Base-by-base conservation (phyloP, 2,329 filamentous ascomycete species). In the Neonectria ditissima region DNA sequence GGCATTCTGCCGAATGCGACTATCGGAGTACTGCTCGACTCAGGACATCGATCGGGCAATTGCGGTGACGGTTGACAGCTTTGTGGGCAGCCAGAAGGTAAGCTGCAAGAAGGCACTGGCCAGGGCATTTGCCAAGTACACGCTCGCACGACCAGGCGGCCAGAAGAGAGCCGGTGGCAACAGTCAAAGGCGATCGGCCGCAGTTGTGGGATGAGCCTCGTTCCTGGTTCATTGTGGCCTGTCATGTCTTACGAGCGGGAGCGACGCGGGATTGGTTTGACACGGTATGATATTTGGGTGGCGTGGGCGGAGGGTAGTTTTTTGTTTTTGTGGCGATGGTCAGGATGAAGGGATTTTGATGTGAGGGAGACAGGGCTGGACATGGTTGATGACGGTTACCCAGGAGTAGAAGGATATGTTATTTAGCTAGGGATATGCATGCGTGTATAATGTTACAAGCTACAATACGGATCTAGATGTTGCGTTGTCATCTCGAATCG, bases 41-140 rank as follows among this genome's bases (percentile, higher is more conserved):
- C 88, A 92, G 63, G 96, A 99, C 76, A 97, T 99, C 72, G 96
- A 99, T 80, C 93, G 96, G 45, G 96, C 96, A 62, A 99, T 99
- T 75, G 93, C 94, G 14, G 96, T 99, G 7, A 97, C 96, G 0
- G 93, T 99, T 2, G 94, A 98, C 70, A 97, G 92, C 59, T 99
- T 99, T 75, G 93, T 99, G 45, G 93, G 92, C 65, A 97, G 92
- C 73, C 96, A 99, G 79, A 99, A 99, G 83, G 89, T 98, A 74
- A 97, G 93, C 82, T 96, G 93, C 82, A 99, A 98, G 87, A 97
- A 97, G 84, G 94, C 96, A 16, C 86, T 99, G 47, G 92, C 94
- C 0, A 87, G 96, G 63, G 93, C 96, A 5, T 99, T 99, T 82
- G 94, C 96, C 74, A 99, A 99, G 83, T 99, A 98, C 77, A 92